These are phyloP conservation scores for Penicillium roqueforti DNA, from an alignment of 495 filamentous ascomycete species.

Conservation along the genomic window DNA sequence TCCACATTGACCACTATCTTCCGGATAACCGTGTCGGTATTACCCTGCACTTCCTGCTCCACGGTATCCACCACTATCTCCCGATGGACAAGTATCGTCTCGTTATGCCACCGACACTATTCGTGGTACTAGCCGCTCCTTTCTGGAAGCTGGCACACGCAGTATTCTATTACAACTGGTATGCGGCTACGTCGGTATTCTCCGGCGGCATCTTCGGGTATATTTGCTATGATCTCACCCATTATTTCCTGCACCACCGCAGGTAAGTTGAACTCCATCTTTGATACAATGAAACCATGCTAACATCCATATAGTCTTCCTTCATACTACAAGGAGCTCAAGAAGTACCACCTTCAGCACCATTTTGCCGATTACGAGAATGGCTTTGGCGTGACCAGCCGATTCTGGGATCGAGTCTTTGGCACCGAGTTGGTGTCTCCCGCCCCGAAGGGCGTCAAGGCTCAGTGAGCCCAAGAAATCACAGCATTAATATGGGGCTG, in stretches of 20 bases:
- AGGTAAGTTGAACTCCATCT: constrained; percentile 51
- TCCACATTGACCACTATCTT: constrained; percentile 88
- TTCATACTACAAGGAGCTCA: constrained; percentile 78
- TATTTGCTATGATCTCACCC: constrained; percentile 92
- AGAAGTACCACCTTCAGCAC: constrained; percentile 95
- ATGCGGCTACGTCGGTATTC: constrained; percentile 68
- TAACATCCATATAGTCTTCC: constrained; percentile 56
- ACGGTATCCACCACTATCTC: constrained; percentile 96
- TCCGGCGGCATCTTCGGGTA: constrained; percentile 95
- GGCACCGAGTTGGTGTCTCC: constrained; percentile 68
- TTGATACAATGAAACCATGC: background rate
- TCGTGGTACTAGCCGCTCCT: constrained; percentile 75
- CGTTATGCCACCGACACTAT: constrained; percentile 94
- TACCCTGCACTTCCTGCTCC: constrained; percentile 88
- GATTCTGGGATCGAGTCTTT: constrained; percentile 93
- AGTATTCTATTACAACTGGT: constrained; percentile 83
- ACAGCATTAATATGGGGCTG: constrained; percentile 1
- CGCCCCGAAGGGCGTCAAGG: constrained; percentile 49
- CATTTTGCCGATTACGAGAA: constrained; percentile 96
- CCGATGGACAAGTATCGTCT: constrained; percentile 97
- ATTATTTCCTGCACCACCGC: constrained; percentile 99
- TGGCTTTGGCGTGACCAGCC: constrained; percentile 97
- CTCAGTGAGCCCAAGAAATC: constrained; percentile 38
- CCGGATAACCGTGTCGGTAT: constrained; percentile 89
- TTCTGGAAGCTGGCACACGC: constrained; percentile 92